A percentile compares a stretch with the other conserved stretches of the same genome.
Evolutionary conservation across 2,329 filamentous ascomycete species (phyloP).

Genomic region (Aspergillus flavus): DNA sequence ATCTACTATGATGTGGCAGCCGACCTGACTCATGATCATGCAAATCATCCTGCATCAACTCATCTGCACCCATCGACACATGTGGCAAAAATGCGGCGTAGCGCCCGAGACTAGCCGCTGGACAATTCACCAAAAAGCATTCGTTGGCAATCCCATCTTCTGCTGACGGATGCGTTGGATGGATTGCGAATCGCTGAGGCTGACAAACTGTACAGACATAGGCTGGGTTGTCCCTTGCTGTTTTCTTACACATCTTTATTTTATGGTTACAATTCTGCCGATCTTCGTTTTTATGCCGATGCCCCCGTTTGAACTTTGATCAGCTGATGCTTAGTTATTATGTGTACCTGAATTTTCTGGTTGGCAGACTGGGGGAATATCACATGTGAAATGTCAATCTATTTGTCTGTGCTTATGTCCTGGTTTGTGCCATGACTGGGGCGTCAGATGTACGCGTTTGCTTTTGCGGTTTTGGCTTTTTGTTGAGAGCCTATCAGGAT

Average conservation of each 20-base stretch:
- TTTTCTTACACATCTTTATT: not conserved
- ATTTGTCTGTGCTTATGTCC: not conserved
- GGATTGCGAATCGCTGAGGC: slow-evolving; percentile 1
- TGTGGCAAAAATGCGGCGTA: not conserved
- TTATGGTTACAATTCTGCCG: no score
- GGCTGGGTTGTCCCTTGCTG: not conserved
- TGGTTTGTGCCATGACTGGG: not conserved
- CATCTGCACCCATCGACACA: not conserved
- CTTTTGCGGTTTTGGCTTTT: not conserved
- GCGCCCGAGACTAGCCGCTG: slow-evolving; percentile 3
- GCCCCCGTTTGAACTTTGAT: not conserved
- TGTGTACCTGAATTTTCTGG: not conserved
- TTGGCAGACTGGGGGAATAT: not conserved
- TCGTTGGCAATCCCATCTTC: not conserved
- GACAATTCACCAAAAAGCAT: slow-evolving; percentile 3
- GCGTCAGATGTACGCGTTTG: not conserved
- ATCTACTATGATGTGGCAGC: not conserved
- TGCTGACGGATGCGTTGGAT: not conserved
- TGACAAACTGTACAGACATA: not conserved
- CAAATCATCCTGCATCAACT: not conserved
- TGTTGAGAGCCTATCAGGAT: no score
- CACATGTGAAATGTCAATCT: not conserved
- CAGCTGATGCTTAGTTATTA: not conserved
- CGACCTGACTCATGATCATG: not conserved
- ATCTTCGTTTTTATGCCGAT: no score